Conservation (phyloP, 2,329 filamentous ascomycete species). For the Malbranchea cinnamomea region DNA sequence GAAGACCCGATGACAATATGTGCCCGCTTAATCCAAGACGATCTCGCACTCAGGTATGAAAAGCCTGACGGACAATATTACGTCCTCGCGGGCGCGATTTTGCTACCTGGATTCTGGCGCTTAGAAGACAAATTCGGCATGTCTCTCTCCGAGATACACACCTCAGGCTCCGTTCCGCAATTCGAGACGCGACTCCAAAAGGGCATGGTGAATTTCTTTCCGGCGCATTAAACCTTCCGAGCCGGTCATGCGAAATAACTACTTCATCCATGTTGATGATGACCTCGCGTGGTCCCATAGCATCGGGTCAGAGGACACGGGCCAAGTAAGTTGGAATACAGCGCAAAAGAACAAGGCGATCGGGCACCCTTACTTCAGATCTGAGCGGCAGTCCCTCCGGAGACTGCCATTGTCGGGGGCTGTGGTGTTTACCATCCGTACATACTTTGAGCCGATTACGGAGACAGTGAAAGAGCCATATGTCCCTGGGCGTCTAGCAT, state of each 20-base stretch:
- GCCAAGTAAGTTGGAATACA: slow-evolving; percentile 54
- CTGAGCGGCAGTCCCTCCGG: slow-evolving; percentile 56
- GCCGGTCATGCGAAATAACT: slow-evolving; percentile 58
- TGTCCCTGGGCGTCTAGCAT: slow-evolving; percentile 64
- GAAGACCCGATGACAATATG: slow-evolving; percentile 69
- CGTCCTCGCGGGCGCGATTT: slow-evolving; percentile 58
- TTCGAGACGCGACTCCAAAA: slow-evolving; percentile 57
- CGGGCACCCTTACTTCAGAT: slow-evolving; percentile 60
- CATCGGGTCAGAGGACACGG: slow-evolving; percentile 57
- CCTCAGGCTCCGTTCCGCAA: slow-evolving; percentile 58
- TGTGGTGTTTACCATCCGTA: slow-evolving; percentile 62
- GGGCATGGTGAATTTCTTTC: slow-evolving; percentile 74
- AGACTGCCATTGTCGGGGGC: slow-evolving; percentile 44
- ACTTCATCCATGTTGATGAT: slow-evolving; percentile 79
- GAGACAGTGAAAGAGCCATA: slow-evolving; percentile 56
- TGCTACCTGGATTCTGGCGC: slow-evolving; percentile 73
- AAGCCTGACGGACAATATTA: slow-evolving; percentile 63
- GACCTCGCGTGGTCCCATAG: slow-evolving; percentile 58
- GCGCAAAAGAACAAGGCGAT: slow-evolving; percentile 61
- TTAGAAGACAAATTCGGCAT: slow-evolving; percentile 69
- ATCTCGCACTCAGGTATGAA: slow-evolving; percentile 74
- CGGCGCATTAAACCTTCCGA: slow-evolving; percentile 52
- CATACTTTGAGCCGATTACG: slow-evolving; percentile 60
- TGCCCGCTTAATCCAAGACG: slow-evolving; percentile 63
- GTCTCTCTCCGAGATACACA: slow-evolving; percentile 66